Conservation (phyloP, 2,329 filamentous ascomycete genomes). For the Epichloe glyceriae region DNA sequence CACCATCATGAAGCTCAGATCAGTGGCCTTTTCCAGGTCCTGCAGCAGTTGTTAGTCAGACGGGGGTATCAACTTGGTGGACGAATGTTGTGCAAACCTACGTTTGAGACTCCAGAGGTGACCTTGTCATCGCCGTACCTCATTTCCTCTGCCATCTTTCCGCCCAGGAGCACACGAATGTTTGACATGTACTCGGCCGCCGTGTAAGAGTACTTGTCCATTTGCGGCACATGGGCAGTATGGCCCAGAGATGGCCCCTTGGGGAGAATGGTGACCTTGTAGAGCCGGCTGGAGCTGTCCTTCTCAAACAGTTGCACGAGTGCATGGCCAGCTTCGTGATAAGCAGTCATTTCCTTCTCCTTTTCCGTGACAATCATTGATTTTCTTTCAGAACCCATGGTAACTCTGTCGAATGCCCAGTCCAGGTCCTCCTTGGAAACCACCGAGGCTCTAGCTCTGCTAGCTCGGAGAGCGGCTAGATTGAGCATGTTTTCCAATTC, state of each 20-base stretch:
- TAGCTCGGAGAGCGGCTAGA: constrained; percentile 89
- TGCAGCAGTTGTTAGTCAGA: constrained; percentile 24
- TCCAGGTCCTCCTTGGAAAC: constrained; percentile 76
- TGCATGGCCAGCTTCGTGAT: constrained; percentile 91
- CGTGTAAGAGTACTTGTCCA: constrained; percentile 85
- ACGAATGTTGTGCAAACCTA: constrained; percentile 29
- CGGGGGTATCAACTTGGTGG: too few species aligned
- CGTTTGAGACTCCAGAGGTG: constrained; percentile 71
- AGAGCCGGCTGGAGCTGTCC: constrained; percentile 62
- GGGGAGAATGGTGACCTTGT: constrained; percentile 96
- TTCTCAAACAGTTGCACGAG: constrained; percentile 72
- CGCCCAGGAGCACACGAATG: constrained; percentile 72
- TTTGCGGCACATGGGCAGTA: constrained; percentile 76
- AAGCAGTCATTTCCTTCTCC: constrained; percentile 92
- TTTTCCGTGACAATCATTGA: constrained; percentile 84
- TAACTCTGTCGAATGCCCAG: constrained; percentile 96
- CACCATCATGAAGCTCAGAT: constrained; percentile 75
- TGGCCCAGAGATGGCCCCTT: constrained; percentile 77
- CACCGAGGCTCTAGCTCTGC: constrained; percentile 63
- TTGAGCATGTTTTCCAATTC: constrained; percentile 96
- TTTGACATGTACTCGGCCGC: constrained; percentile 70
- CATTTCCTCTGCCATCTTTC: constrained; percentile 83
- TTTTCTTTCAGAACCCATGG: constrained; percentile 89
- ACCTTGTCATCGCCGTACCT: constrained; percentile 86
- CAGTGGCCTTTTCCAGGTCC: constrained; percentile 77